These are phyloP conservation scores for Aureobasidium sp. DNA, from an alignment of 2,329 filamentous ascomycete genomes.

Conservation along the genomic window DNA sequence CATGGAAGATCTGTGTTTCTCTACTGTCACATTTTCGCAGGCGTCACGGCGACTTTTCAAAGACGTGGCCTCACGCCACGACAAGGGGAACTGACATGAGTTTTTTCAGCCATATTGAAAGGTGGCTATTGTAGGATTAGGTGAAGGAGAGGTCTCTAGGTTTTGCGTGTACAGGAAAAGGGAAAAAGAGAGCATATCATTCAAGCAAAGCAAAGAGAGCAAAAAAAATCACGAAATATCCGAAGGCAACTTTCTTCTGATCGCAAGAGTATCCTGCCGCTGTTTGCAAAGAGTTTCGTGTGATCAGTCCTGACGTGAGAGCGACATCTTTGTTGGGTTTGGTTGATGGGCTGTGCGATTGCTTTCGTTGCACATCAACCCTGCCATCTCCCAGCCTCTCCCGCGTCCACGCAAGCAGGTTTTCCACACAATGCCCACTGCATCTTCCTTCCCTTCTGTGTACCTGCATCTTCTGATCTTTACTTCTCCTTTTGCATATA, in stretches of 20 bases:
- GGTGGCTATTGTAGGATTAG: conserved; percentile 6
- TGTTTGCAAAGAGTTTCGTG: not conserved
- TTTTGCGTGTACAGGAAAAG: conserved; percentile 7
- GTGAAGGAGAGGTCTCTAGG: not conserved
- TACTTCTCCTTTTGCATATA: not conserved
- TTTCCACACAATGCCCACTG: not conserved
- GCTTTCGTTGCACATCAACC: not conserved
- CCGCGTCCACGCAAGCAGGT: conserved; percentile 7
- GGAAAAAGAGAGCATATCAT: not conserved
- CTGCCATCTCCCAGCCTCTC: conserved; percentile 13
- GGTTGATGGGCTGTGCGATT: not conserved
- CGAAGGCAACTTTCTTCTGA: not conserved
- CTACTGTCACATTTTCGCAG: not conserved
- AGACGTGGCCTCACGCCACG: not conserved
- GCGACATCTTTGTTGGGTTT: not conserved
- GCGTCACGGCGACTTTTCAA: not conserved
- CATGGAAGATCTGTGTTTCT: not conserved
- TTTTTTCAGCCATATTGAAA: not conserved
- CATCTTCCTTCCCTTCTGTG: not conserved
- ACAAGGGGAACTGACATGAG: not conserved
- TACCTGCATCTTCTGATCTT: conserved; percentile 1
- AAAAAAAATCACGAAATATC: not conserved
- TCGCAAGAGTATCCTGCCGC: not conserved
- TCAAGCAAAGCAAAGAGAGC: not conserved
- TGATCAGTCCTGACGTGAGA: not conserved